Conservation (phyloP, 2,329 filamentous ascomycete species). For the Paramyrothecium roridum region DNA sequence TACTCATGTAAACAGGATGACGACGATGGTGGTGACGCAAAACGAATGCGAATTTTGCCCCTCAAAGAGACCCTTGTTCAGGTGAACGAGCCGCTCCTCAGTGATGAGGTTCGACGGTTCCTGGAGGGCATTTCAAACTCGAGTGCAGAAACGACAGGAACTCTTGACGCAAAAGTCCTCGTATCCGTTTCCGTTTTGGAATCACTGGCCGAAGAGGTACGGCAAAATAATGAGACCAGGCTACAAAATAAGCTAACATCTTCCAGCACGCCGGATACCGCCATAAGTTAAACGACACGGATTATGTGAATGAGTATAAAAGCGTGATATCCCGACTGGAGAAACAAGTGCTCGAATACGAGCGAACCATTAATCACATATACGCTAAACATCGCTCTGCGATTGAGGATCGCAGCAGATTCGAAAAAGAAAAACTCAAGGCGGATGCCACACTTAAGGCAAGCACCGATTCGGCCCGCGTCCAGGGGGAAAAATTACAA, state of each 20-base stretch:
- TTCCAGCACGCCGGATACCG: slow-evolving; percentile 25
- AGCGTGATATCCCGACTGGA: slow-evolving; percentile 41
- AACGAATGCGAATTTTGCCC: slow-evolving; percentile 22
- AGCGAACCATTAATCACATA: slow-evolving; percentile 39
- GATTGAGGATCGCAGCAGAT: slow-evolving; percentile 45
- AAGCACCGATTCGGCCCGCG: slow-evolving; percentile 18
- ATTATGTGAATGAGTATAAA: slow-evolving; percentile 32
- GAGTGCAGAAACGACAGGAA: not conserved
- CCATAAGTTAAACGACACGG: slow-evolving; percentile 19
- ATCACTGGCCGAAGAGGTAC: slow-evolving; percentile 34
- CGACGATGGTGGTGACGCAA: slow-evolving; percentile 27
- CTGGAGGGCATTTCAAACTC: slow-evolving; percentile 16
- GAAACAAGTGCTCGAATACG: slow-evolving; percentile 40
- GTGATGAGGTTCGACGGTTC: slow-evolving; percentile 25
- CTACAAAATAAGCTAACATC: not conserved
- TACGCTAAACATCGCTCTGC: slow-evolving; percentile 46
- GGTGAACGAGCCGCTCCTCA: slow-evolving; percentile 25
- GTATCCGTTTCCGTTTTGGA: slow-evolving; percentile 33
- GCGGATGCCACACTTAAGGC: slow-evolving; percentile 26
- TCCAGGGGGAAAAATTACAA: slow-evolving; percentile 33
- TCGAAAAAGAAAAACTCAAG: slow-evolving; percentile 43
- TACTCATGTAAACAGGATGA: slow-evolving; percentile 14
- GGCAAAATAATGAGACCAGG: not conserved
- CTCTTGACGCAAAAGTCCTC: slow-evolving; percentile 16
- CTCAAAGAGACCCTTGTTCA: slow-evolving; percentile 12